phyloP scores from a whole-genome alignment of 768 basidiomycete genomes.

The Rhizopogon rudus region DNA sequence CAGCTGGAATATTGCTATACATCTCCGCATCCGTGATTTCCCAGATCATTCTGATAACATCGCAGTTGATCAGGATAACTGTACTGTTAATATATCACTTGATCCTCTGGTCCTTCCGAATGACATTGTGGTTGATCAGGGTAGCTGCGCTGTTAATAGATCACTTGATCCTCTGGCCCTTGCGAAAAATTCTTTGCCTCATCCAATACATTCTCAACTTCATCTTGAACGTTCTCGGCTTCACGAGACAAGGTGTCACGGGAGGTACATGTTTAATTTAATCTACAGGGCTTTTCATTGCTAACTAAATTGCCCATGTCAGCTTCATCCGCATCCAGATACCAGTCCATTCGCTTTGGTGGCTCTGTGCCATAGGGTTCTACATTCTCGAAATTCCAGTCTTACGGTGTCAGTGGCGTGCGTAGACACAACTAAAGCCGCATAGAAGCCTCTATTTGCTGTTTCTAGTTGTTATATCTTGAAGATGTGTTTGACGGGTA shows the following conservation, averaged over 20 bases:
- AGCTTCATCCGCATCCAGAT: conserved; percentile 4
- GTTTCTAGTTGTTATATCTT: not conserved
- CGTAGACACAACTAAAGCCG: no score
- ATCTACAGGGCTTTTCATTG: not conserved
- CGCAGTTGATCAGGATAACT: no score
- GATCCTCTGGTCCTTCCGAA: not conserved
- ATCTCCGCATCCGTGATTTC: not conserved
- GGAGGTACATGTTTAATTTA: not conserved
- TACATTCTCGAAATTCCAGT: conserved; percentile 2
- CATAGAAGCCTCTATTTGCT: not conserved
- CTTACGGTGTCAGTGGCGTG: not conserved
- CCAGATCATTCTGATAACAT: not conserved
- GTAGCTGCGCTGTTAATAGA: not conserved
- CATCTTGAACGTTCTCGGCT: not conserved
- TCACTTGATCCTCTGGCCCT: not conserved
- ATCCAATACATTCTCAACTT: not conserved
- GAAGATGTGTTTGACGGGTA: not conserved
- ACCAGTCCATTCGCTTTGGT: conserved; percentile 1
- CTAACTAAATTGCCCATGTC: not conserved
- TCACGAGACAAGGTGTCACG: not conserved
- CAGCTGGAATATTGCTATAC: not conserved
- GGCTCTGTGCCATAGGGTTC: conserved; percentile 3
- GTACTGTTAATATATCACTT: not conserved
- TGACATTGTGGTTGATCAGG: not conserved
- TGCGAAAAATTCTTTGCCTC: no score